Conservation (phyloP, 140 eudicot species). For the Oenanthe javanica region DNA sequence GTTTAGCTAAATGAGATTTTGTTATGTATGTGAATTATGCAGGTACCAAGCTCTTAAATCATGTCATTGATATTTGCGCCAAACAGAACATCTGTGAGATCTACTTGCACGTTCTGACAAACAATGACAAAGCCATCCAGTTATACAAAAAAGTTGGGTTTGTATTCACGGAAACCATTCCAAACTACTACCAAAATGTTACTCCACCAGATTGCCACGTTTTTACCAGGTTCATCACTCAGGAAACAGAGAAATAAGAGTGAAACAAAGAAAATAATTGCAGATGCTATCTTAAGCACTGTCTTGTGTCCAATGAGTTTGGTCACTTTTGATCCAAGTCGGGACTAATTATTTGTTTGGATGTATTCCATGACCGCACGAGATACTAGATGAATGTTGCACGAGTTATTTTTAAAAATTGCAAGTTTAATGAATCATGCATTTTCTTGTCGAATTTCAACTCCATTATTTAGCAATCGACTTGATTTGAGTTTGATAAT, state of each 20-base stretch:
- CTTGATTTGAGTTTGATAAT: too few species aligned
- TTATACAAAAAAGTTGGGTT: conserved; percentile 92
- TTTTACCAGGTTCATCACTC: conserved; percentile 59
- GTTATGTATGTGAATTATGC: conserved; percentile 16
- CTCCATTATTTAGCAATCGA: too few species aligned
- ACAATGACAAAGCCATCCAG: conserved; percentile 85
- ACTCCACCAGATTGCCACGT: conserved; percentile 96
- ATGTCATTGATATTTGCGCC: conserved; percentile 65
- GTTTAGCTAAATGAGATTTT: background rate
- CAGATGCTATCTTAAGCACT: conserved; percentile 2
- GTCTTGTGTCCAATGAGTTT: background rate
- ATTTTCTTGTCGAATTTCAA: too few species aligned
- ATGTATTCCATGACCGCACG: too few species aligned
- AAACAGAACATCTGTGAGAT: conserved; percentile 85
- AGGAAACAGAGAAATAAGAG: conserved; percentile 50
- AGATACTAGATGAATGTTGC: too few species aligned
- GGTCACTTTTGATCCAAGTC: too few species aligned
- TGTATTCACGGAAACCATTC: conserved; percentile 86
- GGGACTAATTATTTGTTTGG: too few species aligned
- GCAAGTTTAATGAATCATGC: too few species aligned
- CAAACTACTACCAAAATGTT: conserved; percentile 79
- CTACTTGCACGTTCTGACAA: conserved; percentile 96
- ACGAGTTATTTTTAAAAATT: too few species aligned
- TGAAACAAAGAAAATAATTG: too few species aligned
- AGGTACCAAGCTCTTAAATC: conserved; percentile 82